Evolutionary conservation across 2,329 filamentous ascomycete species (phyloP).

Genomic region (Xylariaceae sp.): DNA sequence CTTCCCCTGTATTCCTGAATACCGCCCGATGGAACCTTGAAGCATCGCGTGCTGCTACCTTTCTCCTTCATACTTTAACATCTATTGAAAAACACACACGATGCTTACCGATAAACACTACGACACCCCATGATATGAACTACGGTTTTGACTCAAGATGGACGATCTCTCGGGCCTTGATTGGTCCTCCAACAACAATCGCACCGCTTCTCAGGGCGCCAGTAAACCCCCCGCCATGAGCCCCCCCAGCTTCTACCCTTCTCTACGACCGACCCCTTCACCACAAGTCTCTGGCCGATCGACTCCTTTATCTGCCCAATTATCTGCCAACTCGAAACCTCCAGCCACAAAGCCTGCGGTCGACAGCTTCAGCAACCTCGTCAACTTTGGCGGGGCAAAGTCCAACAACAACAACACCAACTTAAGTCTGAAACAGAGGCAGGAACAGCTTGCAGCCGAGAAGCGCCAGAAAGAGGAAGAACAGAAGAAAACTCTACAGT

Average conservation of each 20-base stretch:
- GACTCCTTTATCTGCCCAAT: constrained; percentile 52
- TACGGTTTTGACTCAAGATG: constrained; percentile 25
- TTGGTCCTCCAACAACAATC: constrained; percentile 29
- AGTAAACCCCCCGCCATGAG: constrained; percentile 26
- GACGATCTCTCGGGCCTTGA: constrained; percentile 34
- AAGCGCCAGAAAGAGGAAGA: constrained; percentile 72
- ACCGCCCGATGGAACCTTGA: too few relatives aligned
- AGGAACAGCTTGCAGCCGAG: constrained; percentile 61
- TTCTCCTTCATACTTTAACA: too few relatives aligned
- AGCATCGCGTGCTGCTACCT: too few relatives aligned
- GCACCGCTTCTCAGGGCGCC: constrained; percentile 15
- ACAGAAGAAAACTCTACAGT: constrained; percentile 65
- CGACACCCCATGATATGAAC: constrained; percentile 27
- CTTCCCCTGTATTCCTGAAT: too few relatives aligned
- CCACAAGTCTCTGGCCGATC: constrained; percentile 52
- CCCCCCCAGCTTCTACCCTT: constrained; percentile 30
- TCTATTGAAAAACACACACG: constrained; percentile 2
- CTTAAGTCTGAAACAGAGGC: constrained; percentile 73
- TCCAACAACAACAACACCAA: constrained; percentile 67
- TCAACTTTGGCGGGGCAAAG: constrained; percentile 60
- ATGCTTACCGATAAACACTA: constrained; percentile 17
- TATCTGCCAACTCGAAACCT: constrained; percentile 42
- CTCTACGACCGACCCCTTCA: constrained; percentile 54
- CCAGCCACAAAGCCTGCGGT: constrained; percentile 48
- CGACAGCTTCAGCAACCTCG: constrained; percentile 76